Evolutionary conservation across 78 protist species (phyloP), one percentile per base, ranked within the genome.

Genomic region (Mastigamoeba balamuthi): DNA sequence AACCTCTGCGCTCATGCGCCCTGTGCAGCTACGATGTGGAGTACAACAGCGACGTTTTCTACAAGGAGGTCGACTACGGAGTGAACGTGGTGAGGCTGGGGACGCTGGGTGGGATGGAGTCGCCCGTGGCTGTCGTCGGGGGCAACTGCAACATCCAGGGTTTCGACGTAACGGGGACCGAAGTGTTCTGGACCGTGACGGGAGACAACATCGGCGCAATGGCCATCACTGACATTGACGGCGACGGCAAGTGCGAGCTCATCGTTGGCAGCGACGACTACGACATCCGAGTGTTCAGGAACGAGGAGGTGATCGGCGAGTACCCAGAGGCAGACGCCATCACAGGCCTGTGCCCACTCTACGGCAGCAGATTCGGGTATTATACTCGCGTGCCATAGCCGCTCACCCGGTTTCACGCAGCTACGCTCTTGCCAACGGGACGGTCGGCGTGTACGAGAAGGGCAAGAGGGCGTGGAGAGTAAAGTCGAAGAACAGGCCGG

Each of bases 71-170:
- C 30, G 30, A 42, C 6, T 83, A 84, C n/a, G 89, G 89, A 8
- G 74, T 79, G 25, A 29, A 33, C 68, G 0, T 48, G 3, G 58
- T 48, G 17, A 25, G 58, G 17, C 30, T 38, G 2, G 74, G 74
- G 17, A 2, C 65, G 6, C 3, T 81, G 29, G 74, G 76, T 0
- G 70, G 2, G 37, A 0, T 0, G 6, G 42, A 6, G 3, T 2
- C 5, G 25, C 71, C 58, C 5, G n/a, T 76, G 42, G 82, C 69
- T 7, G 0, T 81, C 1, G 86, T 82, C 10, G 91, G 91, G 29
- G 91, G 91, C 52, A 81, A 77, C 75, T 86, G 91, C 43, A 42
- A 71, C 35, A 76, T 82, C 8, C 87, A 77, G 39, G 91, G 81
- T 0, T 75, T 73, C 36, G 82, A 83, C 66, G 10, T 0, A 9